These are phyloP conservation scores for Sclerotinia minor DNA, from an alignment of 2,329 filamentous ascomycete species.

Conservation along the genomic window DNA sequence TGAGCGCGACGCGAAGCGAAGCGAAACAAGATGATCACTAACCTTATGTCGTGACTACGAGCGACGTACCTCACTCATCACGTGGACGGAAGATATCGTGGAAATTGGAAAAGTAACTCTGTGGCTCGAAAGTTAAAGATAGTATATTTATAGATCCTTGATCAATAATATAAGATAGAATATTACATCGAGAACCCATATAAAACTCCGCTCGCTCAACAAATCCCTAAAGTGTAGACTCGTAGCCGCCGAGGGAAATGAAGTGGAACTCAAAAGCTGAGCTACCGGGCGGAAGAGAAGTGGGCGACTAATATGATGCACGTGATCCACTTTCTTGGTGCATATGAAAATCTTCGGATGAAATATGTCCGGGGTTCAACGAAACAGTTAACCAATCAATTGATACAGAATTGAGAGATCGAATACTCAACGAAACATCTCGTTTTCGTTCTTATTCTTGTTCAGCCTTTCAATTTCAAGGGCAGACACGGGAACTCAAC, in stretches of 20 bases:
- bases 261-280: conserved; percentile 1
- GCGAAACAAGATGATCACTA: too few relatives aligned
- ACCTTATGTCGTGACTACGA: neutral
- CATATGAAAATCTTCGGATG: neutral
- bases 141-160: conserved; percentile 11
- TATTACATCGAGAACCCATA: neutral
- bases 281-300: neutral
- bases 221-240: neutral
- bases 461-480: conserved; percentile 1
- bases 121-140: neutral
- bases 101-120: neutral
- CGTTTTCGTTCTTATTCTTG: neutral
- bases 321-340: conserved; percentile 12
- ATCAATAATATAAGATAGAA: conserved; percentile 4
- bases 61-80: neutral
- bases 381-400: conserved; percentile 5
- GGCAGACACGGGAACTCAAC: neutral
- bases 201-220: neutral
- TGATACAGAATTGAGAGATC: neutral
- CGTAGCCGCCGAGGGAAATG: conserved; percentile 13
- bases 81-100: neutral
- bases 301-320: neutral
- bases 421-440: neutral
- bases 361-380: neutral
- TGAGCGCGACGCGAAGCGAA: conserved; percentile 4